Percentiles rank a stretch among this genome's conserved stretches.
Conservation (phyloP, 176 grass and related monocot genomes). For the maize (Zea mays) region Zm-B73-REFERENCE-NAM-5.0 NC_050101.1:5531501-5532000, state of each 20-base stretch:
- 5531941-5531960: conserved; percentile 76
- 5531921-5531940: conserved; percentile 68
- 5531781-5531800: background rate
- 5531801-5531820: conserved; percentile 3
- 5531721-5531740: background rate
- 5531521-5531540: background rate
- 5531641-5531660: conserved; percentile 23
- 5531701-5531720: conserved; percentile 21
- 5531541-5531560: conserved; percentile 1
- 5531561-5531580: background rate
- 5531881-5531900: conserved; percentile 49
- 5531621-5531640: background rate
- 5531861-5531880: background rate
- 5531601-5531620: conserved; percentile 17
- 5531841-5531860: conserved; percentile 1
- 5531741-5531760: conserved; percentile 6
- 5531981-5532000: conserved; percentile 11
- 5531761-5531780: background rate
- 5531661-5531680: conserved; percentile 42
- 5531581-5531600: conserved; percentile 12
- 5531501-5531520: conserved; percentile 22
- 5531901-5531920: conserved; percentile 48
- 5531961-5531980: conserved; percentile 77
- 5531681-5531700: conserved; percentile 57
- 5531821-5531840: background rate